Conservation (phyloP, 148 eudicot genomes). For the Oxyria digyna region DNA sequence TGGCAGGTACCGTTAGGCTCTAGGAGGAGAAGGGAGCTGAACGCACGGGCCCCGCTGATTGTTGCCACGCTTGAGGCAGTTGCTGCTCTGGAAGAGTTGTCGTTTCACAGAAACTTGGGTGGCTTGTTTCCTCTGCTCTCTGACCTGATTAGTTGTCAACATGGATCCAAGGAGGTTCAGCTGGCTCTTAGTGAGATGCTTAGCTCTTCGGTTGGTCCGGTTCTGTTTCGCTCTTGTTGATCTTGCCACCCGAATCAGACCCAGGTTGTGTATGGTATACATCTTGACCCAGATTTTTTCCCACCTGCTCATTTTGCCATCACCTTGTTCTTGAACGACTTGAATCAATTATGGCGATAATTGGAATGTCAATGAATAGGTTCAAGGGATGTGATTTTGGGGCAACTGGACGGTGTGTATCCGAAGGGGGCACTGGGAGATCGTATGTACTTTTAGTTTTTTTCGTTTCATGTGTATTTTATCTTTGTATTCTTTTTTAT, state of each 20-base stretch:
- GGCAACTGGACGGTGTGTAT: no score
- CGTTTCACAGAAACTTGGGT: slow-evolving; percentile 56
- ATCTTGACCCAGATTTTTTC: no score
- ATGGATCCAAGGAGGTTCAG: slow-evolving; percentile 81
- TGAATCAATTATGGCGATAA: no score
- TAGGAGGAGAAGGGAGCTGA: slow-evolving; percentile 61
- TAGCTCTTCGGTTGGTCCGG: slow-evolving; percentile 52
- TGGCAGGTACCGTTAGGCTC: slow-evolving; percentile 71
- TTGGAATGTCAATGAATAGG: no score
- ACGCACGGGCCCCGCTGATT: slow-evolving; percentile 72
- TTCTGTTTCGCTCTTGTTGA: slow-evolving; percentile 54
- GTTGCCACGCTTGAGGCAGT: slow-evolving; percentile 74
- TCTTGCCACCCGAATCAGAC: no score
- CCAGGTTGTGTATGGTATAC: background rate
- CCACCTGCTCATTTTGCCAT: no score
- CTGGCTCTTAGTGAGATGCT: slow-evolving; percentile 73
- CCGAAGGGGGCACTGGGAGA: no score
- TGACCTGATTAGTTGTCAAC: slow-evolving; percentile 66
- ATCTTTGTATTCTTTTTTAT: no score
- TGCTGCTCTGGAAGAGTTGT: slow-evolving; percentile 47
- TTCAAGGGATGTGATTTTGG: no score
- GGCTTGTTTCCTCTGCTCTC: slow-evolving; percentile 66
- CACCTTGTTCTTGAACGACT: no score
- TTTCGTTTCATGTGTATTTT: no score
- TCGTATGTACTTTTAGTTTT: no score